These are phyloP conservation scores for Mycena kentingensis DNA, from an alignment of 768 basidiomycete species.

Conservation along the genomic window DNA sequence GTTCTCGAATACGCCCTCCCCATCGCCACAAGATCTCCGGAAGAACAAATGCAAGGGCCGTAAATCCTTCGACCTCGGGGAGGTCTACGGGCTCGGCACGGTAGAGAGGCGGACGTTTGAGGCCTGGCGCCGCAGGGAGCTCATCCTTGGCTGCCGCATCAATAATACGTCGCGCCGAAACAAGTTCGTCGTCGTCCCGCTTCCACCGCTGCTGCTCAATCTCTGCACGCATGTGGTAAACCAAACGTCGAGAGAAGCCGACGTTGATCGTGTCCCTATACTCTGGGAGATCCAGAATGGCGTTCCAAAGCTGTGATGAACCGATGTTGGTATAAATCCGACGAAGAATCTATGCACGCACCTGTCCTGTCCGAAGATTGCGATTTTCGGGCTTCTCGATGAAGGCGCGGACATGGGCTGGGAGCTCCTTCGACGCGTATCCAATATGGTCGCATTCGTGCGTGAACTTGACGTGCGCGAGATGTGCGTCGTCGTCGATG, in stretches of 20 bases:
- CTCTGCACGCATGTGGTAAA: conserved; percentile 27
- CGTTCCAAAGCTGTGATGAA: background rate
- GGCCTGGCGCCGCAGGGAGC: background rate
- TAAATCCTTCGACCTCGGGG: conserved; percentile 17
- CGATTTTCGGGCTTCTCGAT: background rate
- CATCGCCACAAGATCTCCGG: conserved; percentile 25
- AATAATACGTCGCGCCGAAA: conserved; percentile 27
- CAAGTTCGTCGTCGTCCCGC: conserved; percentile 26
- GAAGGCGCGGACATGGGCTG: background rate
- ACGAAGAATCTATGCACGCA: background rate
- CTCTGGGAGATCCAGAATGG: background rate
- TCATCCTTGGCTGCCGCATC: conserved; percentile 9
- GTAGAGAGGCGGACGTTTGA: background rate
- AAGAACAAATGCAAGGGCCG: conserved; percentile 29
- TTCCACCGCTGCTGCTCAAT: conserved; percentile 26
- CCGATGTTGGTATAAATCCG: background rate
- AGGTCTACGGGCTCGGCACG: conserved; percentile 5
- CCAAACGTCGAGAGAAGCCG: conserved; percentile 13
- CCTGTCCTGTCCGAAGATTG: background rate
- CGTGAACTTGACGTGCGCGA: background rate
- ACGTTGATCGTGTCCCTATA: background rate
- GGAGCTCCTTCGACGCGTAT: background rate
- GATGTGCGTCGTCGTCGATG: background rate
- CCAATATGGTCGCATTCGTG: conserved; percentile 1
- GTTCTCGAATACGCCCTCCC: conserved; percentile 27